phyloP scores from a whole-genome alignment of 2,329 filamentous ascomycete species.

The Penicillium sp. region DNA sequence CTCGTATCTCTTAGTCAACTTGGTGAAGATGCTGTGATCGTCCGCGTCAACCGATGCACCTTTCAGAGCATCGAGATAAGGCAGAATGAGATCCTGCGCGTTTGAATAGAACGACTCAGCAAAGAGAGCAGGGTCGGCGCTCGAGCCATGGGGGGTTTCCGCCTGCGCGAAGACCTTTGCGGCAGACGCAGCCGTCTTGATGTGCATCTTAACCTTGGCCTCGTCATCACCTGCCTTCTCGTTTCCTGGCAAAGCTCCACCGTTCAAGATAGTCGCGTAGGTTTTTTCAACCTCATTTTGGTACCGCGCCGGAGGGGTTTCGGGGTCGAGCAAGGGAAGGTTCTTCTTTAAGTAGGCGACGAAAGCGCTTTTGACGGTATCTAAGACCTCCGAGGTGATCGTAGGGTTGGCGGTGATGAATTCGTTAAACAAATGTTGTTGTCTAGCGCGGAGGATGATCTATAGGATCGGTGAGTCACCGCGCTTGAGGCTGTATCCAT shows the following conservation, averaged over 20 bases:
- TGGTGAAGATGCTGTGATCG: conserved; percentile 71
- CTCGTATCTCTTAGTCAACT: conserved; percentile 77
- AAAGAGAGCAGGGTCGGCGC: conserved; percentile 20
- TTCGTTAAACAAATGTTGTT: conserved; percentile 67
- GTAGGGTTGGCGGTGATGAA: conserved; percentile 49
- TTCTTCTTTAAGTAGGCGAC: conserved; percentile 60
- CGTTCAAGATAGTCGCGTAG: conserved; percentile 49
- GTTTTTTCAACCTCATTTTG: conserved; percentile 41
- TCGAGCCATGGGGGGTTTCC: conserved; percentile 16
- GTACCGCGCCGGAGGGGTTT: conserved; percentile 42
- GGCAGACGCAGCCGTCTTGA: conserved; percentile 53
- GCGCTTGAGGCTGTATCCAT: not conserved
- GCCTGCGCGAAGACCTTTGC: conserved; percentile 43
- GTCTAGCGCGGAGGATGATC: conserved; percentile 59
- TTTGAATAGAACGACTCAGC: conserved; percentile 48
- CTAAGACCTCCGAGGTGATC: conserved; percentile 40
- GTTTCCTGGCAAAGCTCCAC: conserved; percentile 47
- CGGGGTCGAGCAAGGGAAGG: conserved; percentile 43
- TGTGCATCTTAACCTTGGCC: conserved; percentile 83
- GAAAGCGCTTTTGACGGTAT: conserved; percentile 46
- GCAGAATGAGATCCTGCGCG: conserved; percentile 62
- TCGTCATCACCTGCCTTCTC: conserved; percentile 62
- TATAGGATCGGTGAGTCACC: conserved; percentile 23
- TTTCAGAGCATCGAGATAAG: conserved; percentile 64
- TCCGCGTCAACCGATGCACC: conserved; percentile 50